Base-by-base conservation (phyloP, 768 basidiomycete species). In the Leccinum truebloodii region DNA sequence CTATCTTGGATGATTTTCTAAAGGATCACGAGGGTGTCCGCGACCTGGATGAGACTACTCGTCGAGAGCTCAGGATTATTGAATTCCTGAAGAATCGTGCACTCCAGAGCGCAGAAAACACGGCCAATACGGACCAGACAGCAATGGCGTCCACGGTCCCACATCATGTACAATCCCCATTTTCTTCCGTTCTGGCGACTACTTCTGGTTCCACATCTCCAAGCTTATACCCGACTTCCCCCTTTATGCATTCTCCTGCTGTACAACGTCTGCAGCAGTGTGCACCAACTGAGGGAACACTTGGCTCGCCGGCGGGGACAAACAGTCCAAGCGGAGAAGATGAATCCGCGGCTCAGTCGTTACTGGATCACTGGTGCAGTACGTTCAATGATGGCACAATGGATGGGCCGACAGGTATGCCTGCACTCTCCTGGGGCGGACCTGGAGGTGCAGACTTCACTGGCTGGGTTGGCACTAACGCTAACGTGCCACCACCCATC, bases 311-410 rank as follows among this genome's bases (percentile, higher is more conserved):
- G 41, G 83, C 84, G 1, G 85, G 82, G 18, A 83, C 87, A 24
- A 83, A 83, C n/a, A 91, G 89, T 68, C 90, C 88, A 2, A 72
- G 71, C 54, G 86, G 81, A 49, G 92, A 92, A 52, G 91, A 89
- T 10, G 87, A 92, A 68, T 85, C 83, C 26, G 79, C 87, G 7
- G 90, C 91, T 4, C 92, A 94, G 68, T 83, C 83, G 12, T 71
- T 94, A 58, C 77, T 94, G 52, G 91, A 94, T 71, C 88, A 92
- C 62, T 94, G 92, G 92, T 89, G 86, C 68, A 88, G 87, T 62
- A 86, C 87, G n/a, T 83, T 92, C 64, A 89, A 84, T 68, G 88
- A 86, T 59, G 81, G 86, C 12, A 80, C 82, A 2, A 65, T 84
- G 2, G 86, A 88, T 64, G 76, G 80, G 22, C 71, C 79, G 3